These are phyloP conservation scores for Glomus cerebriforme DNA, from an alignment of 192 early-diverging fungal genomes.

Conservation along the genomic window DNA sequence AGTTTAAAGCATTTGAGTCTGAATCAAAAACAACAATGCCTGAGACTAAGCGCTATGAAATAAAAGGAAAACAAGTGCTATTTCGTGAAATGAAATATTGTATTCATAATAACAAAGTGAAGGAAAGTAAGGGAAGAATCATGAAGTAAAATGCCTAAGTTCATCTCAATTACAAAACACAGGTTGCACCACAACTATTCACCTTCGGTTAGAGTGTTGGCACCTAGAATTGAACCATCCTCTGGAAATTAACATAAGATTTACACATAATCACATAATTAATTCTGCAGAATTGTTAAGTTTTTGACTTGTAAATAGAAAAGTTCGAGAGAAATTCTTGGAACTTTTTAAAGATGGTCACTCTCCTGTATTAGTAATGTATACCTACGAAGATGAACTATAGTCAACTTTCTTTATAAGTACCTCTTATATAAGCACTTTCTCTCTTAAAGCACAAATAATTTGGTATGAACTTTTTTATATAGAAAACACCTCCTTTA, in stretches of 20 bases:
- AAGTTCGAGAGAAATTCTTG: background rate
- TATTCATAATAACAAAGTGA: slow-evolving; percentile 18
- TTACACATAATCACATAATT: background rate
- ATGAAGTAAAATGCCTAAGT: background rate
- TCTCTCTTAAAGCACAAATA: too few relatives aligned
- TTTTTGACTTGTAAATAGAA: background rate
- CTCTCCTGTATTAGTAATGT: background rate
- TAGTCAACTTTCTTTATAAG: too few relatives aligned
- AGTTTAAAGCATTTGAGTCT: background rate
- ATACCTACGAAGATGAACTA: background rate
- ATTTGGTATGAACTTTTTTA: too few relatives aligned
- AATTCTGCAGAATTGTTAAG: slow-evolving; percentile 10
- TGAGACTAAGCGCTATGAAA: background rate
- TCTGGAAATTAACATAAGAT: slow-evolving; percentile 13
- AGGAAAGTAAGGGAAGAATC: background rate
- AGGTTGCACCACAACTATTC: slow-evolving; percentile 10
- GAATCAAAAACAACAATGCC: slow-evolving; percentile 7
- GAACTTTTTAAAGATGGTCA: slow-evolving; percentile 1
- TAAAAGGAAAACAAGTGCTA: background rate
- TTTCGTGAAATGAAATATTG: background rate
- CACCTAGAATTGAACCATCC: background rate
- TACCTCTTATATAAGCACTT: too few relatives aligned
- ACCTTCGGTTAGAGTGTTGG: background rate
- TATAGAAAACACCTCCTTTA: too few relatives aligned
- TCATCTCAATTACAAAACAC: background rate